Percentiles rank a stretch among this genome's conserved stretches.
These are phyloP conservation scores for Ophiocordyceps camponoti-saundersi DNA, from an alignment of 2,329 filamentous ascomycete genomes.

Conservation along the genomic window DNA sequence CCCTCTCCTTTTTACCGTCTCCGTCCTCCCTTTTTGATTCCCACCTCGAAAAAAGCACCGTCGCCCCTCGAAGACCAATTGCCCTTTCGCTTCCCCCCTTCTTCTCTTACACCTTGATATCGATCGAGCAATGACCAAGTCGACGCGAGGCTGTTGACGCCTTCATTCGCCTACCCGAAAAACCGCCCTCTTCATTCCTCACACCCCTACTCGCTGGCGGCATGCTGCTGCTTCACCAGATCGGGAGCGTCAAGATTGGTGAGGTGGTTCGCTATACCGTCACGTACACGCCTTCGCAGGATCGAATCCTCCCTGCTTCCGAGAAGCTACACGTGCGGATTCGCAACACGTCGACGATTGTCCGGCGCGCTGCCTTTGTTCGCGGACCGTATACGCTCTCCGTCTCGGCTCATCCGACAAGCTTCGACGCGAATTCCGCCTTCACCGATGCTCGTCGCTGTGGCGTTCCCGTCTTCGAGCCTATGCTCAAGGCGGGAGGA, in stretches of 20 bases:
- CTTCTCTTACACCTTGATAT: too few species aligned
- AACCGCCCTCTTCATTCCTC: not conserved
- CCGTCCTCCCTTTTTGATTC: too few species aligned
- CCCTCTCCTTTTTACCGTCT: too few species aligned
- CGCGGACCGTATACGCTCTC: constrained; percentile 90
- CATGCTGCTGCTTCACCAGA: constrained; percentile 86
- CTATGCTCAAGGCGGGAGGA: constrained; percentile 87
- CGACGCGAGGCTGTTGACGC: too few species aligned
- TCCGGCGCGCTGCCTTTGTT: constrained; percentile 84
- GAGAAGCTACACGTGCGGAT: constrained; percentile 68
- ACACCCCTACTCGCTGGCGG: not conserved
- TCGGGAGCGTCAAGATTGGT: constrained; percentile 82
- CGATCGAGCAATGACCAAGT: too few species aligned
- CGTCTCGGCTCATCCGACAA: constrained; percentile 68
- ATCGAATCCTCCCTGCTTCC: constrained; percentile 80
- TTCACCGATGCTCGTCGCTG: constrained; percentile 51
- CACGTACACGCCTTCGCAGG: constrained; percentile 77
- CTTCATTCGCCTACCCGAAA: too few species aligned
- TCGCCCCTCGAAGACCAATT: too few species aligned
- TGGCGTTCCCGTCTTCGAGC: constrained; percentile 81
- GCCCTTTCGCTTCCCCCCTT: too few species aligned
- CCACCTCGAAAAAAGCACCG: too few species aligned
- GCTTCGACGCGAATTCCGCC: constrained; percentile 69
- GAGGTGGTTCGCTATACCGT: constrained; percentile 85
- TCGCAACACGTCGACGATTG: constrained; percentile 80